Percentiles rank a stretch among this genome's conserved stretches.
phyloP scores from a whole-genome alignment of 148 eudicot species.

The Limonium bicolor region DNA sequence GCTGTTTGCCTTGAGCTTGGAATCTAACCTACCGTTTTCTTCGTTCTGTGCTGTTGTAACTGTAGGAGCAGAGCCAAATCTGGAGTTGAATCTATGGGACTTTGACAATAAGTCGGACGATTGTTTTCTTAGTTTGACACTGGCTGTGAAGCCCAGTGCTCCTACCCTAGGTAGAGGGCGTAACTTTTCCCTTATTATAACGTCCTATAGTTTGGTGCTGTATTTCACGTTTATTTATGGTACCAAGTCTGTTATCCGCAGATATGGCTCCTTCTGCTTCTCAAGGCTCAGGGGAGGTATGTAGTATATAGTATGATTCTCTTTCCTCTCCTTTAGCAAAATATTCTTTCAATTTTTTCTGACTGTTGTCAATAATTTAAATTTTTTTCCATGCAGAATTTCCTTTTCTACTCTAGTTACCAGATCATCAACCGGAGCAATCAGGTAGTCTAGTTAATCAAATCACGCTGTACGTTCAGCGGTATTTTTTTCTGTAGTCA shows the following conservation, averaged over 20 bases:
- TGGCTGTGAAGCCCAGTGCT: constrained; percentile 74
- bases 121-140: constrained; percentile 77
- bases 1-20: background rate
- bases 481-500: no score
- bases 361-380: background rate
- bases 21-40: background rate
- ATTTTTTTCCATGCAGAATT: constrained; percentile 34
- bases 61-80: constrained; percentile 74
- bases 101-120: constrained; percentile 62
- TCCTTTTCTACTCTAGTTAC: constrained; percentile 42
- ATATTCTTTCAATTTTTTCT: background rate
- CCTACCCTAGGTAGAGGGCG: constrained; percentile 35
- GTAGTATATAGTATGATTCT: background rate
- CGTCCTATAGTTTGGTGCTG: background rate
- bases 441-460: constrained; percentile 66
- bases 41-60: constrained; percentile 10
- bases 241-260: constrained; percentile 18
- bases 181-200: background rate
- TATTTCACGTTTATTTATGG: background rate
- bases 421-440: constrained; percentile 49
- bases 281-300: constrained; percentile 46
- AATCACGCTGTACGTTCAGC: no score
- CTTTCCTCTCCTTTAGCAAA: background rate
- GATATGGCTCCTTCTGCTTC: constrained; percentile 34
- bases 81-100: constrained; percentile 86